Conservation (phyloP, 2,329 filamentous ascomycete genomes). For the Fusarium denticulatum region DNA sequence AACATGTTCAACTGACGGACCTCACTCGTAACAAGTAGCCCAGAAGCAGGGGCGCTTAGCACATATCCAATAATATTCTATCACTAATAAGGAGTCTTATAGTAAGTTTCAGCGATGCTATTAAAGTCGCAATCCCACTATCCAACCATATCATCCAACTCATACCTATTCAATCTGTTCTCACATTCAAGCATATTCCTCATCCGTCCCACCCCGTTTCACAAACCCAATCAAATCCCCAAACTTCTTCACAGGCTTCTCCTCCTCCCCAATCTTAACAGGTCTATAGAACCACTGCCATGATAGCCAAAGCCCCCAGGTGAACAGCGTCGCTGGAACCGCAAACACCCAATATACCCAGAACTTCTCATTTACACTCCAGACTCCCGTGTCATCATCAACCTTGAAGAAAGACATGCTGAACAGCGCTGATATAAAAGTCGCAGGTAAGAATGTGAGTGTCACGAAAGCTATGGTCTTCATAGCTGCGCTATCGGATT, state of each 20-base stretch:
- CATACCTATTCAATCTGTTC: too few relatives aligned
- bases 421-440: conserved; percentile 60
- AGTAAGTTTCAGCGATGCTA: too few relatives aligned
- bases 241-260: neutral
- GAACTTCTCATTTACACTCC: conserved; percentile 46
- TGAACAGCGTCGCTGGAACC: conserved; percentile 42
- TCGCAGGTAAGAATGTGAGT: conserved; percentile 60
- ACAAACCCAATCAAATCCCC: neutral
- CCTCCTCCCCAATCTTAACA: conserved; percentile 16
- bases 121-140: neutral
- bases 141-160: neutral
- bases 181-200: too few relatives aligned
- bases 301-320: conserved; percentile 34
- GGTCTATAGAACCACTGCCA: conserved; percentile 11
- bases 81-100: too few relatives aligned
- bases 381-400: conserved; percentile 35
- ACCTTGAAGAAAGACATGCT: conserved; percentile 57
- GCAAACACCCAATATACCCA: conserved; percentile 51
- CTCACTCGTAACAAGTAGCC: too few relatives aligned
- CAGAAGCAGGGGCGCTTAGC: too few relatives aligned
- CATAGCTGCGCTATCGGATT: conserved; percentile 61
- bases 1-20: too few relatives aligned
- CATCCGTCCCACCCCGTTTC: neutral
- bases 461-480: conserved; percentile 61
- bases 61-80: too few relatives aligned